Evolutionary conservation across 495 filamentous ascomycete genomes (phyloP).

Genomic region (Podospora pseudocomata): DNA sequence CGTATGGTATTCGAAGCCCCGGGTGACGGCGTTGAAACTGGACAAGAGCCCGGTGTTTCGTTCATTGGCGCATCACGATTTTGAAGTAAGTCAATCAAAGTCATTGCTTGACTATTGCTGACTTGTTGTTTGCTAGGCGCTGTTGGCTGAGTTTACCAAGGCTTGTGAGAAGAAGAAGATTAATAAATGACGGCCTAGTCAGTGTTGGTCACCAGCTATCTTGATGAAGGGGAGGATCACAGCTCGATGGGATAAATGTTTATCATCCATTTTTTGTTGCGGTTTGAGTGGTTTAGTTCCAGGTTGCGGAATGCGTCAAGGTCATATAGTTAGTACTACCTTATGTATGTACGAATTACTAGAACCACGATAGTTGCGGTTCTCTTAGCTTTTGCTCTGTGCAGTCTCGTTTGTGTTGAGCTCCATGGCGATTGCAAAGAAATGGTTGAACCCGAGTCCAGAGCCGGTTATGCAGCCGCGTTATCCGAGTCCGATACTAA

Average conservation of each 20-base stretch:
- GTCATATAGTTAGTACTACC: no score
- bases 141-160: slow-evolving; percentile 19
- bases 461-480: not conserved
- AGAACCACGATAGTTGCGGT: no score
- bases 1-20: slow-evolving; percentile 57
- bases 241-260: no score
- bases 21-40: slow-evolving; percentile 40
- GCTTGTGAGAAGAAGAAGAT: slow-evolving; percentile 9
- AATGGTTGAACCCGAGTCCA: not conserved
- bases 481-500: not conserved
- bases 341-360: no score
- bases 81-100: slow-evolving; percentile 37
- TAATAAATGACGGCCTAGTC: not conserved
- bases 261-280: no score
- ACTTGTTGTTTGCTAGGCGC: slow-evolving; percentile 8
- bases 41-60: slow-evolving; percentile 43
- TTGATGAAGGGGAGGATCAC: no score
- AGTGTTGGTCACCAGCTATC: not conserved
- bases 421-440: no score
- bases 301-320: no score
- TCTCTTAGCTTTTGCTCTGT: no score
- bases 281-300: no score
- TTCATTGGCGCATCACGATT: slow-evolving; percentile 48
- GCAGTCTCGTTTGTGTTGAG: no score
- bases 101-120: not conserved